Evolutionary conservation across 1,284 basidiomycete species (phyloP).

Genomic region (Polyporus tsugae): DNA sequence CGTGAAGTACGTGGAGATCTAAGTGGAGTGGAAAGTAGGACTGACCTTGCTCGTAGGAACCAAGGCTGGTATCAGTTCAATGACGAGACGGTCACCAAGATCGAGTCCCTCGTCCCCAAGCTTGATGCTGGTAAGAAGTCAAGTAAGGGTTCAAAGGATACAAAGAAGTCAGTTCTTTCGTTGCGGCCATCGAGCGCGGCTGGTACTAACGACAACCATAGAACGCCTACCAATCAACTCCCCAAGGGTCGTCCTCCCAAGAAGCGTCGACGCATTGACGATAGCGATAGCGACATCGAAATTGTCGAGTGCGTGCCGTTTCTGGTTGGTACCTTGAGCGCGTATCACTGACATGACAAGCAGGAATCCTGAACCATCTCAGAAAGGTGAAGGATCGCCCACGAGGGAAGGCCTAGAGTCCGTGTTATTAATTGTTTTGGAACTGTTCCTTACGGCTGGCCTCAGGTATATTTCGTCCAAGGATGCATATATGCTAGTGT

Average conservation of each 20-base stretch:
- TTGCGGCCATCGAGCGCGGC: background rate
- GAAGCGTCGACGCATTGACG: slow-evolving; percentile 59
- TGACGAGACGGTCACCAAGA: slow-evolving; percentile 79
- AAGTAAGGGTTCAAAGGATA: slow-evolving; percentile 24
- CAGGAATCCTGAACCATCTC: slow-evolving; percentile 21
- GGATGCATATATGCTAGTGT: slow-evolving; percentile 95
- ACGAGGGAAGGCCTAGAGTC: slow-evolving; percentile 34
- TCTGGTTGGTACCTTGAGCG: background rate
- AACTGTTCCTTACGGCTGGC: slow-evolving; percentile 6
- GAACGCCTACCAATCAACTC: slow-evolving; percentile 34
- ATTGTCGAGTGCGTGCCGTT: slow-evolving; percentile 36
- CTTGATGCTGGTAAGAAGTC: slow-evolving; percentile 24
- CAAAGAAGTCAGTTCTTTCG: slow-evolving; percentile 25
- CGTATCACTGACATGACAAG: background rate
- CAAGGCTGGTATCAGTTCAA: slow-evolving; percentile 91
- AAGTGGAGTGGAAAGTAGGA: background rate
- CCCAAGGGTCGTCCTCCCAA: slow-evolving; percentile 42
- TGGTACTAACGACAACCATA: slow-evolving; percentile 18
- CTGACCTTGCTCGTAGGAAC: slow-evolving; percentile 50
- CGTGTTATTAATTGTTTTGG: background rate
- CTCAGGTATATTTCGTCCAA: slow-evolving; percentile 60
- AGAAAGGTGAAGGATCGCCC: slow-evolving; percentile 14
- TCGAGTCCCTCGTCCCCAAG: slow-evolving; percentile 61
- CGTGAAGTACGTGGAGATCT: slow-evolving; percentile 58
- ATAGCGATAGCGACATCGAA: slow-evolving; percentile 68